phyloP scores from a whole-genome alignment of 768 basidiomycete genomes.

The Gelatoporia subvermispora region DNA sequence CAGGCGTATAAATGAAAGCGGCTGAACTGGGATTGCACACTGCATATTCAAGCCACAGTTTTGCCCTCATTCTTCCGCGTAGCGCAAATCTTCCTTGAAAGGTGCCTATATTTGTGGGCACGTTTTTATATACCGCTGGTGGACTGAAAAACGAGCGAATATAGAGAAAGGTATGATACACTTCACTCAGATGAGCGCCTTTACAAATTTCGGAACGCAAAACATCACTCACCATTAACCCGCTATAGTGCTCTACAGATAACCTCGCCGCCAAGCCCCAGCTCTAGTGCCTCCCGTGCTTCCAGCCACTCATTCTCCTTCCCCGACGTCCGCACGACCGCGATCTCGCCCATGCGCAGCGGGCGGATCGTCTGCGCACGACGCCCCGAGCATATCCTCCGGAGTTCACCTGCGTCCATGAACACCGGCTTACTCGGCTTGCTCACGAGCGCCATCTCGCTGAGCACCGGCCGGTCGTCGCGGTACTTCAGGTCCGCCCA shows the following conservation, averaged over 20 bases:
- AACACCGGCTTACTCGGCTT: slow-evolving; percentile 78
- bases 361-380: slow-evolving; percentile 79
- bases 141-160: too few relatives aligned
- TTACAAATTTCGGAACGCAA: too few relatives aligned
- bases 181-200: too few relatives aligned
- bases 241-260: slow-evolving; percentile 68
- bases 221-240: too few relatives aligned
- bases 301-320: slow-evolving; percentile 84
- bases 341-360: slow-evolving; percentile 89
- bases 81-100: too few relatives aligned
- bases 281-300: slow-evolving; percentile 82
- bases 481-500: slow-evolving; percentile 96
- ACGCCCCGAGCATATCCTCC: slow-evolving; percentile 75
- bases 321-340: slow-evolving; percentile 70
- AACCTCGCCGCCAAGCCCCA: slow-evolving; percentile 80
- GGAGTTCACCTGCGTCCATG: slow-evolving; percentile 70
- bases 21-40: too few relatives aligned
- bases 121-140: too few relatives aligned
- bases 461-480: slow-evolving; percentile 80
- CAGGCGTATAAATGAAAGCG: too few relatives aligned
- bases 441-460: slow-evolving; percentile 75
- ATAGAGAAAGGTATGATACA: background rate
- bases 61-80: too few relatives aligned
- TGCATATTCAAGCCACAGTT: too few relatives aligned
- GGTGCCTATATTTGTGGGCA: too few relatives aligned